Base-by-base conservation (phyloP, 805 yeast genomes). In the Zygosaccharomyces lentus region DNA sequence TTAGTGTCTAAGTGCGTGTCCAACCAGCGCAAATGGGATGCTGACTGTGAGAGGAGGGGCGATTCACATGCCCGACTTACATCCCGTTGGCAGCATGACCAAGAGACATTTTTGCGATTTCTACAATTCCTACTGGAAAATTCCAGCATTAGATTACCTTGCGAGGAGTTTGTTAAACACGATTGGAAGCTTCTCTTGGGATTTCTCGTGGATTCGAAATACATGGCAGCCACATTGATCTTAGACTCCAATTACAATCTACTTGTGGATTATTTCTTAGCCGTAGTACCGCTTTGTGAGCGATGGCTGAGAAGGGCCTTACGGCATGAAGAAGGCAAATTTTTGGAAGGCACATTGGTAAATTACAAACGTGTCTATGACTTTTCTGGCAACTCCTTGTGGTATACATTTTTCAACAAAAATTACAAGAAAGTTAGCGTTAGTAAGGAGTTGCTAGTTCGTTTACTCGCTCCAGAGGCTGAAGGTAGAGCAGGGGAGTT, bases 221-320 rank as follows among this genome's bases (percentile, higher is more conserved):
- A 37, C 16, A 34, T 35, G 10, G 41, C 49, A 2, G 39, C 49
- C 9, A 31, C 50, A 9, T 39, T 52, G 44, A 43, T 54, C 13
- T 38, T 54, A 9, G 53, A 54, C 36, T 42, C 50, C 5, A 34
- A 49, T 9, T 49, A 50, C 41, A 52, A 53, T 37, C 35, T 56
- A 13, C 43, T 56, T 9, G 37, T 46, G 10, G 59, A 54, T 25
- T 58, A 56, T 41, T 34, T 52, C n/a, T 23, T 37, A 9, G 43
- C 48, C 21, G 48, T 51, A 1, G 31, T 46, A 15, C 54, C 58
- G 19, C 37, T 41, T 37, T 35, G 55, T 8, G 47, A 47, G 24
- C 34, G 40, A 4, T 34, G 44, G 25, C 32, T 56, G 4, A 31
- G 38, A 10, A 37, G 16, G 12, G 40, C 43, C 1, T 19, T 48